A percentile compares a stretch with the other conserved stretches of the same genome.
Evolutionary conservation across 768 basidiomycete genomes (phyloP).

Genomic region (Hygrocybe coccinea): DNA sequence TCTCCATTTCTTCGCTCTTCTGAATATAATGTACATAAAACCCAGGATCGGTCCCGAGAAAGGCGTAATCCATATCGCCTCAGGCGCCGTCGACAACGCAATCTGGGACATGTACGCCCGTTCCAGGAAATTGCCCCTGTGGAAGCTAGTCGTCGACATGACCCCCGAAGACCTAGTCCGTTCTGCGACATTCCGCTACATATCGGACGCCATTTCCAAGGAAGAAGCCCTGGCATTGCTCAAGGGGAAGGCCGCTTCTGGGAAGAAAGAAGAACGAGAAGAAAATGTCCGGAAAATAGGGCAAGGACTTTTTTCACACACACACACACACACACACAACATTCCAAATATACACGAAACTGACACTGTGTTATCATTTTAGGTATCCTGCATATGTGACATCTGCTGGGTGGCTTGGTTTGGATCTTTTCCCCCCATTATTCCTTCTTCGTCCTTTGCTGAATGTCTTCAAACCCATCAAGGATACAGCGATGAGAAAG

Average conservation of each 20-base stretch:
- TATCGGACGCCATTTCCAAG: constrained; percentile 87
- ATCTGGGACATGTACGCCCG: constrained; percentile 92
- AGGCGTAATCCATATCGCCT: constrained; percentile 89
- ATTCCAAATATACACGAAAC: not conserved
- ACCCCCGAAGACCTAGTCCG: constrained; percentile 78
- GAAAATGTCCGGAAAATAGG: constrained; percentile 65
- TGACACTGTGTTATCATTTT: not conserved
- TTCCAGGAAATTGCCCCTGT: constrained; percentile 76
- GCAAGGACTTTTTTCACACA: constrained; percentile 28
- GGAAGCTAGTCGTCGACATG: constrained; percentile 92
- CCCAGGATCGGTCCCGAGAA: constrained; percentile 88
- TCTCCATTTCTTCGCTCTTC: not conserved
- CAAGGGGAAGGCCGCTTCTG: constrained; percentile 65
- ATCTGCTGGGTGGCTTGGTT: constrained; percentile 86
- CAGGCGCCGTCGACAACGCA: constrained; percentile 86
- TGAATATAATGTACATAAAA: not conserved
- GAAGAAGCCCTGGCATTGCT: constrained; percentile 86
- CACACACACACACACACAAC: not conserved
- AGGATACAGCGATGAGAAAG: constrained; percentile 92
- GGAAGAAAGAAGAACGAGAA: constrained; percentile 77
- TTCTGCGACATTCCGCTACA: constrained; percentile 79
- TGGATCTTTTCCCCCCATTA: constrained; percentile 9
- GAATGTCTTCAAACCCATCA: not conserved
- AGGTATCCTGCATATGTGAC: constrained; percentile 95
- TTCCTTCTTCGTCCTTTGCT: not conserved